Percentiles rank a stretch among this genome's conserved stretches.
Evolutionary conservation across 129 eudicot genomes (phyloP).

Genomic region (Artemisia argyi): DNA sequence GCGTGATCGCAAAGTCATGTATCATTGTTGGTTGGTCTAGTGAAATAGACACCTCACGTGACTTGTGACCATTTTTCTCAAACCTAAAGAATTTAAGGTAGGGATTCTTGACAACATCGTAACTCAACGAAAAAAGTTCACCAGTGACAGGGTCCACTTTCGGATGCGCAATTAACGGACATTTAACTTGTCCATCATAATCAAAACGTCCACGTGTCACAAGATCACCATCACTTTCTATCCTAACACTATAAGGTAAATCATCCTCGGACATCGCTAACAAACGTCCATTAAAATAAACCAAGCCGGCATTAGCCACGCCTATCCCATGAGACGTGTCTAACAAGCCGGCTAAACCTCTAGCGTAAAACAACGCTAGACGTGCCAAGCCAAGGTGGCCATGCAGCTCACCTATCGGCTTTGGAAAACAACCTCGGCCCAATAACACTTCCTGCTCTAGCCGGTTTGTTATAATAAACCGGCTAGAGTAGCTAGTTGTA

Average conservation of each 20-base stretch:
- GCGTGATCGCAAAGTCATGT: slow-evolving; percentile 47
- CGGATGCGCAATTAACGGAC: slow-evolving; percentile 48
- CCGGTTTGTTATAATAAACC: slow-evolving; percentile 65
- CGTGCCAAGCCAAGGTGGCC: slow-evolving; percentile 74
- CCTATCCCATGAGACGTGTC: background rate
- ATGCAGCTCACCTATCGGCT: slow-evolving; percentile 84
- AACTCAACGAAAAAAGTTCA: slow-evolving; percentile 36
- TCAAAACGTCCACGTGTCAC: slow-evolving; percentile 33
- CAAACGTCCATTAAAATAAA: slow-evolving; percentile 31
- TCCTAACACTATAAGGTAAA: slow-evolving; percentile 33
- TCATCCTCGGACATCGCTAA: slow-evolving; percentile 55
- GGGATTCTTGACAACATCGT: slow-evolving; percentile 39
- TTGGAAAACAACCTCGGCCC: slow-evolving; percentile 57
- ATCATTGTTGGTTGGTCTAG: slow-evolving; percentile 41
- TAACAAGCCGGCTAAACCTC: too few species aligned
- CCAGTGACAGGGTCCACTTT: slow-evolving; percentile 39
- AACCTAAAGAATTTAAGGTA: slow-evolving; percentile 42
- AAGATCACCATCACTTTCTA: slow-evolving; percentile 30
- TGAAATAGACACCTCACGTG: slow-evolving; percentile 33
- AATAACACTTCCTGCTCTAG: slow-evolving; percentile 42
- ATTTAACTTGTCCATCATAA: slow-evolving; percentile 31
- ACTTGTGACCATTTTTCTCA: slow-evolving; percentile 35
- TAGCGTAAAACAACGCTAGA: slow-evolving; percentile 44
- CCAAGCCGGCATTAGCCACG: slow-evolving; percentile 49
- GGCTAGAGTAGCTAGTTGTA: slow-evolving; percentile 53